These are phyloP conservation scores for Penicillium sp. DNA, from an alignment of 2,329 filamentous ascomycete species.

Conservation along the genomic window DNA sequence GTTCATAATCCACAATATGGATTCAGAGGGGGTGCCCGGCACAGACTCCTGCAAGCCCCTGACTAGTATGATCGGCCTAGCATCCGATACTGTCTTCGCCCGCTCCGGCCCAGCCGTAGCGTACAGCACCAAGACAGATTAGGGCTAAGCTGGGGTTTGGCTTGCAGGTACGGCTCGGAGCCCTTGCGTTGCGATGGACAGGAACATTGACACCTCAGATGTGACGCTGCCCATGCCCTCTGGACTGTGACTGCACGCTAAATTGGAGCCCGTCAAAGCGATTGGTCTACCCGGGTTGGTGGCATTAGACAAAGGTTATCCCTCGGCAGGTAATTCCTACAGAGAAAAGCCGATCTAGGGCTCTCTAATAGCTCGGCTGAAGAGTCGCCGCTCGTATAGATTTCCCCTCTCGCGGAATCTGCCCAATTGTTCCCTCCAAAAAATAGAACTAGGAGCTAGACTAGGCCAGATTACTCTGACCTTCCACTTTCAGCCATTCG, in stretches of 20 bases:
- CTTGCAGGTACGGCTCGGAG: slow-evolving; percentile 18
- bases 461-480: background rate
- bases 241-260: background rate
- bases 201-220: slow-evolving; percentile 7
- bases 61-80: slow-evolving; percentile 2
- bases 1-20: background rate
- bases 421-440: background rate
- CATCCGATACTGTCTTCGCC: slow-evolving; percentile 1
- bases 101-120: slow-evolving; percentile 1
- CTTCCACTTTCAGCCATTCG: background rate
- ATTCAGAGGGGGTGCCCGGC: slow-evolving; percentile 1
- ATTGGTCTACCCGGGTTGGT: background rate
- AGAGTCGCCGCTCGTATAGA: background rate
- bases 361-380: too few species aligned
- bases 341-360: too few species aligned
- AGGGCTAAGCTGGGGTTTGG: slow-evolving; percentile 11
- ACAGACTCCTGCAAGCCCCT: slow-evolving; percentile 7
- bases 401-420: background rate
- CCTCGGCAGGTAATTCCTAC: background rate
- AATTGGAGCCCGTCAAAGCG: background rate
- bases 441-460: background rate
- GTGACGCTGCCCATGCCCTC: background rate
- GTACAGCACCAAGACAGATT: slow-evolving; percentile 13
- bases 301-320: background rate
- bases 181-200: slow-evolving; percentile 14